phyloP scores from a whole-genome alignment of 257 asterid genomes.

The Solanum sitiens region DNA sequence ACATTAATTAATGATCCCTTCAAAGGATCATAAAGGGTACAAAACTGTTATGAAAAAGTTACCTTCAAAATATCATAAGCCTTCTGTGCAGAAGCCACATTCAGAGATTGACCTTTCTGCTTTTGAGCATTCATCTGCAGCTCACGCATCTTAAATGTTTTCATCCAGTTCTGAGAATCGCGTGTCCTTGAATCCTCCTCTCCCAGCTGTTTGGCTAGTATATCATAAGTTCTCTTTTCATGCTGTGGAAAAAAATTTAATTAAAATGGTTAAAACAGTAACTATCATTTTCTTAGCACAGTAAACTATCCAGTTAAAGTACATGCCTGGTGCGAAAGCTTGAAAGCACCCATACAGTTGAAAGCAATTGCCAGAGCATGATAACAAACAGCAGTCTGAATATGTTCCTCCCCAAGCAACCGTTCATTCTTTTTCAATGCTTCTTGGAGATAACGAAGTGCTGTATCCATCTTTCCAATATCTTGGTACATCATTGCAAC shows the following conservation, averaged over 20 bases:
- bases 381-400: constrained; percentile 98
- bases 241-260: constrained; percentile 40
- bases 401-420: constrained; percentile 83
- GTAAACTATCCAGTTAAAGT: neutral
- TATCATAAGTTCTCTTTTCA: constrained; percentile 86
- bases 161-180: constrained; percentile 91
- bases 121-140: constrained; percentile 81
- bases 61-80: constrained; percentile 86
- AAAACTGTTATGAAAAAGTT: neutral
- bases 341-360: constrained; percentile 85
- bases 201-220: constrained; percentile 91
- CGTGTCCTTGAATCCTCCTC: constrained; percentile 90
- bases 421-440: constrained; percentile 84
- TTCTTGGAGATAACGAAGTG: constrained; percentile 91
- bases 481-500: constrained; percentile 99
- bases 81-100: constrained; percentile 63
- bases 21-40: neutral
- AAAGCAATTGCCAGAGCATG: constrained; percentile 94
- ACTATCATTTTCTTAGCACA: neutral
- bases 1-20: neutral
- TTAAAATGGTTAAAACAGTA: neutral
- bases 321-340: constrained; percentile 83
- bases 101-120: constrained; percentile 74
- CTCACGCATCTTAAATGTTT: constrained; percentile 83
- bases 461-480: constrained; percentile 72